phyloP scores from a whole-genome alignment of 805 yeast species.

The Spathaspora hagerdaliae region DNA sequence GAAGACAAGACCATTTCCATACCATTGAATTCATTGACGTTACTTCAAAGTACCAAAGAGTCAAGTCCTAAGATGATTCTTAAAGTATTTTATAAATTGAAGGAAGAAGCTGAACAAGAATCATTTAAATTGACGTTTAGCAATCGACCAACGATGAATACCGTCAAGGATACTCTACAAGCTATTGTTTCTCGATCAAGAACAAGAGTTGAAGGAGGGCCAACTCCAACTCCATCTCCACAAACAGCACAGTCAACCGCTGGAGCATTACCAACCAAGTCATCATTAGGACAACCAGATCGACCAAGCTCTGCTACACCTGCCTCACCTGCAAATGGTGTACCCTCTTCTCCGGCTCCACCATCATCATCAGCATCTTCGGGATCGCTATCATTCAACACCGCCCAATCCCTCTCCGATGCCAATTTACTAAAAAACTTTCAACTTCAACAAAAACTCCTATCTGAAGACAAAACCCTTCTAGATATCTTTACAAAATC shows the following conservation, averaged over 20 bases:
- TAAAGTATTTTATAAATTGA: constrained; percentile 46
- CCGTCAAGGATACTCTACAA: constrained; percentile 62
- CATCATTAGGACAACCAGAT: constrained; percentile 1
- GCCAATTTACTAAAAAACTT: constrained; percentile 61
- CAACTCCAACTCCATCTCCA: constrained; percentile 5
- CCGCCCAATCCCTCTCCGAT: constrained; percentile 29
- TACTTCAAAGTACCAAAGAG: constrained; percentile 68
- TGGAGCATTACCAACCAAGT: constrained; percentile 8
- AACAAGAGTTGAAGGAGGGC: constrained; percentile 42
- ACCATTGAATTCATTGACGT: constrained; percentile 31
- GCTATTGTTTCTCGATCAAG: constrained; percentile 65
- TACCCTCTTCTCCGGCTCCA: constrained; percentile 10
- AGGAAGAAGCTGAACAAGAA: constrained; percentile 22
- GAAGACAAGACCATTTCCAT: constrained; percentile 28
- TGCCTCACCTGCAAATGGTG: constrained; percentile 7
- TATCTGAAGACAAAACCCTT: constrained; percentile 64
- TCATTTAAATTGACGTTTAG: constrained; percentile 55
- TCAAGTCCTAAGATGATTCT: constrained; percentile 64
- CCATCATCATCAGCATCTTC: constrained; percentile 8
- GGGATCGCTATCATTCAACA: constrained; percentile 12
- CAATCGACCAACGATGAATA: constrained; percentile 72
- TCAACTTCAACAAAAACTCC: constrained; percentile 72
- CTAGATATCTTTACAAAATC: constrained; percentile 82
- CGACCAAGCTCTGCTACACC: constrained; percentile 9
- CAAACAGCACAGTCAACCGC: not conserved